Percentiles rank a stretch among this genome's conserved stretches.
phyloP scores from a whole-genome alignment of 1,139 yeast genomes.

The Yamadazyma friedrichii region DNA sequence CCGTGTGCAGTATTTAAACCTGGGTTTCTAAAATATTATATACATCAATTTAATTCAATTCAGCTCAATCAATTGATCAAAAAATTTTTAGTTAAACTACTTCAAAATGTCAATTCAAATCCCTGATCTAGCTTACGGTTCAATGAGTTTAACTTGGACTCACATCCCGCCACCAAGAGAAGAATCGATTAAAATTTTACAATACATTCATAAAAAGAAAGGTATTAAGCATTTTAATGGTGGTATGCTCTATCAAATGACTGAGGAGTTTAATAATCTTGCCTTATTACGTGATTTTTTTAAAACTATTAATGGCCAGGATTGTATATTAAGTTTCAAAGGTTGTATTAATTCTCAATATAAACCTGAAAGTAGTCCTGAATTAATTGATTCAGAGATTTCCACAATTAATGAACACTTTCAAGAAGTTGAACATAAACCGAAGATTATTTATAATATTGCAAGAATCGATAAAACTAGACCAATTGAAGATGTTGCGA shows the following conservation, averaged over 20 bases:
- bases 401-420: constrained; percentile 46
- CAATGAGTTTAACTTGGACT: constrained; percentile 62
- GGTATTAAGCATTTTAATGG: constrained; percentile 61
- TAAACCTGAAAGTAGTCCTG: constrained; percentile 49
- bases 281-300: constrained; percentile 36
- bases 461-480: constrained; percentile 62
- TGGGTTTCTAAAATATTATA: too few species aligned
- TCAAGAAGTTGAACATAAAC: constrained; percentile 27
- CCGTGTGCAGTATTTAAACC: not conserved
- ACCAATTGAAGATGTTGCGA: constrained; percentile 50
- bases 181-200: constrained; percentile 47
- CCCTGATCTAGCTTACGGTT: constrained; percentile 51
- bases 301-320: constrained; percentile 46
- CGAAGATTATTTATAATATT: constrained; percentile 59
- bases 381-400: constrained; percentile 46
- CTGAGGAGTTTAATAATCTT: constrained; percentile 42
- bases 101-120: constrained; percentile 13
- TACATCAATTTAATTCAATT: not conserved
- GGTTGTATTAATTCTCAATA: constrained; percentile 47
- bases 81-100: not conserved
- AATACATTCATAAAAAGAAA: constrained; percentile 38
- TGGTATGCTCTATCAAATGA: constrained; percentile 72
- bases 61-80: not conserved
- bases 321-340: constrained; percentile 60
- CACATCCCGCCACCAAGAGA: constrained; percentile 45